A percentile compares a stretch with the other conserved stretches of the same genome.
Conservation (phyloP, 2,329 filamentous ascomycete species). For the Venturia oleaginea region DNA sequence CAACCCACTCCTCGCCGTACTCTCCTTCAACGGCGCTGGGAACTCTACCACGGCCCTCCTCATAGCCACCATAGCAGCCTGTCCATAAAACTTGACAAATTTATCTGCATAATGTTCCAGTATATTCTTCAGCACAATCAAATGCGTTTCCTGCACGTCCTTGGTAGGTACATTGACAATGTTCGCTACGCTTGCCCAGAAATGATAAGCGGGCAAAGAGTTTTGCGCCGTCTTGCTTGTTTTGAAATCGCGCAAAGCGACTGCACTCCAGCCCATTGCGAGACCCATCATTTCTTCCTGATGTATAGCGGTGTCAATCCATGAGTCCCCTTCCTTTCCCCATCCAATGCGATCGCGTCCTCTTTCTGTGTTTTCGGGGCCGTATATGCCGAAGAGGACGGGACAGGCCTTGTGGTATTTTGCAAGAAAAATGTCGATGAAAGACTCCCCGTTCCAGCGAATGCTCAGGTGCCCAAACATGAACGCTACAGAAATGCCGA, state of each 20-base stretch:
- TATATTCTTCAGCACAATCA: slow-evolving; percentile 42
- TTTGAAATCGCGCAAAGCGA: slow-evolving; percentile 75
- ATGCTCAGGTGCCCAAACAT: slow-evolving; percentile 39
- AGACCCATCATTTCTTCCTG: slow-evolving; percentile 76
- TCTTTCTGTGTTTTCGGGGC: slow-evolving; percentile 60
- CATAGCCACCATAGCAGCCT: slow-evolving; percentile 62
- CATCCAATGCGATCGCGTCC: slow-evolving; percentile 66
- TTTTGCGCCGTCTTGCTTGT: slow-evolving; percentile 51
- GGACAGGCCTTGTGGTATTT: slow-evolving; percentile 78
- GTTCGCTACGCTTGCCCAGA: slow-evolving; percentile 69
- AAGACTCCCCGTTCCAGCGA: slow-evolving; percentile 53
- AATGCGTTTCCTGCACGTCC: slow-evolving; percentile 39
- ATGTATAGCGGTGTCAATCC: slow-evolving; percentile 59
- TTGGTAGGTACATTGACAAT: slow-evolving; percentile 65
- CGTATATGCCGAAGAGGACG: slow-evolving; percentile 74
- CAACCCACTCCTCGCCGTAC: slow-evolving; percentile 7
- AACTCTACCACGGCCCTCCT: slow-evolving; percentile 65
- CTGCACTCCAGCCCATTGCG: slow-evolving; percentile 72
- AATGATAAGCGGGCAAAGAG: slow-evolving; percentile 70
- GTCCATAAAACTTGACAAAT: slow-evolving; percentile 75
- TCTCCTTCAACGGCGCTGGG: slow-evolving; percentile 35
- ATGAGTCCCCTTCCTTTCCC: slow-evolving; percentile 24
- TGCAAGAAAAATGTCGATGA: slow-evolving; percentile 78
- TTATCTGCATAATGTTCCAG: slow-evolving; percentile 58
- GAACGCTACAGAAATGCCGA: slow-evolving; percentile 67